Conservation (phyloP, 495 filamentous ascomycete genomes). For the Achaetomiella virescens region DNA sequence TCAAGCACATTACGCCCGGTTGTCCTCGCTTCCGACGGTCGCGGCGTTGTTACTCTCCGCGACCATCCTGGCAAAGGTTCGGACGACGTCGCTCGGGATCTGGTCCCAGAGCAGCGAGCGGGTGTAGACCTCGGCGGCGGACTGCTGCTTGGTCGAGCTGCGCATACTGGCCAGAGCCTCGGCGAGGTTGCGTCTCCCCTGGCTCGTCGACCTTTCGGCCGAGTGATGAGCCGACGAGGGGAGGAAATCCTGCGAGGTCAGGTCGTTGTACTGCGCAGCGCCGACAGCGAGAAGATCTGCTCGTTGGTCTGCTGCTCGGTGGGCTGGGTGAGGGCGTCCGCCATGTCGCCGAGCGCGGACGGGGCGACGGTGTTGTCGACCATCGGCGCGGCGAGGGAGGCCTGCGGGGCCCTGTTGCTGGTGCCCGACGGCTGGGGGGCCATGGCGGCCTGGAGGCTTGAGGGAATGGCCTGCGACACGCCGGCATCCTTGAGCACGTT, state of each 20-base stretch:
- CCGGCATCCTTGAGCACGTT: slow-evolving; percentile 80
- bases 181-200: slow-evolving; percentile 66
- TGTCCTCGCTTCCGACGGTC: slow-evolving; percentile 29
- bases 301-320: slow-evolving; percentile 83
- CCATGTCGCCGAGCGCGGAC: slow-evolving; percentile 68
- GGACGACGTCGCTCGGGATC: slow-evolving; percentile 85
- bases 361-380: slow-evolving; percentile 47
- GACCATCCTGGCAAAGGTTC: slow-evolving; percentile 86
- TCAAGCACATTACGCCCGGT: slow-evolving; percentile 32
- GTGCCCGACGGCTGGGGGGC: slow-evolving; percentile 47
- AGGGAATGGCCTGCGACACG: slow-evolving; percentile 42
- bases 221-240: slow-evolving; percentile 31
- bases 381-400: slow-evolving; percentile 45
- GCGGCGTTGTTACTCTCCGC: slow-evolving; percentile 46
- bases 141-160: slow-evolving; percentile 52
- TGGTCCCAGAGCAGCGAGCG: slow-evolving; percentile 90
- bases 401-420: slow-evolving; percentile 39
- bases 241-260: slow-evolving; percentile 66
- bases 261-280: slow-evolving; percentile 83
- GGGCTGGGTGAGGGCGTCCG: slow-evolving; percentile 65
- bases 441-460: slow-evolving; percentile 37
- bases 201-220: slow-evolving; percentile 42
- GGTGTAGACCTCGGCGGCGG: slow-evolving; percentile 81
- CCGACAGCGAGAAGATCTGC: slow-evolving; percentile 77
- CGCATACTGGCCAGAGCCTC: slow-evolving; percentile 79